These are phyloP conservation scores for Ailanthus altissimus DNA, from an alignment of 345 rosid species.

Conservation along the genomic window DNA sequence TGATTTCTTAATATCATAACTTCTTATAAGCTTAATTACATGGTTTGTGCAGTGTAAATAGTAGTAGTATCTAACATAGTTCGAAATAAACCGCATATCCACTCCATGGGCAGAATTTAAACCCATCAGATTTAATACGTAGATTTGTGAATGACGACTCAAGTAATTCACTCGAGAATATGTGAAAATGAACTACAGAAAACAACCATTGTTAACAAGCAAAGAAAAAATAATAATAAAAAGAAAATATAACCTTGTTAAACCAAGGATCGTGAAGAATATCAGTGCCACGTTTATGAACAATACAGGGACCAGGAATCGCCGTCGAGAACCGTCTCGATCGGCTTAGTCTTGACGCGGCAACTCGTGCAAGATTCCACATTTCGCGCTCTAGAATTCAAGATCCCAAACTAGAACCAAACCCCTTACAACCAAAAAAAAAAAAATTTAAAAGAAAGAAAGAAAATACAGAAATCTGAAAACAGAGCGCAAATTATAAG, in stretches of 20 bases:
- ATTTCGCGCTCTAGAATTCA: conserved; percentile 36
- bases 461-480: background rate
- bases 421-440: background rate
- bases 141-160: background rate
- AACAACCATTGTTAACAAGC: background rate
- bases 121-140: background rate
- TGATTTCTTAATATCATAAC: background rate
- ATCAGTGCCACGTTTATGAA: conserved; percentile 96
- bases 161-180: conserved; percentile 1
- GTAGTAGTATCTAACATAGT: background rate
- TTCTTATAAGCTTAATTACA: background rate
- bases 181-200: background rate
- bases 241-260: conserved; percentile 61
- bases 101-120: background rate
- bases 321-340: conserved; percentile 68
- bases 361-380: conserved; percentile 63
- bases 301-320: conserved; percentile 90
- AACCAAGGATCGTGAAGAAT: conserved; percentile 99
- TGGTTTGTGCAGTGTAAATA: background rate
- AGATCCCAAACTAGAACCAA: conserved; percentile 35
- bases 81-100: background rate
- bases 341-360: conserved; percentile 47
- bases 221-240: background rate
- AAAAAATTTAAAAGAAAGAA: background rate
- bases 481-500: background rate